These are phyloP conservation scores for Symbiodinium pilosum DNA, from an alignment of 73 alveolate genomes.

Conservation along the genomic window DNA sequence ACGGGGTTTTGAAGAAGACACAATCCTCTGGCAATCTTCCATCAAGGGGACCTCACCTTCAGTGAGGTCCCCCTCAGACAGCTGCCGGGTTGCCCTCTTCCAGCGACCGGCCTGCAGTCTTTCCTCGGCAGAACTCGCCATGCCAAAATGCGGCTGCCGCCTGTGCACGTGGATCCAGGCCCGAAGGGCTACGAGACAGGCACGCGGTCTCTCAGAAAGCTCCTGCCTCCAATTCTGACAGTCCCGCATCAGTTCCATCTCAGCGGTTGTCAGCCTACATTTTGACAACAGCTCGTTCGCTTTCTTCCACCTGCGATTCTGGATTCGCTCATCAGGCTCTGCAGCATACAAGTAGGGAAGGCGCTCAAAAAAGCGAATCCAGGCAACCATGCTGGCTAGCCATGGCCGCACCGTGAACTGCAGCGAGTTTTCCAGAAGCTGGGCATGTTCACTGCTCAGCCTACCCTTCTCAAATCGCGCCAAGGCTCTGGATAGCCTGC, in stretches of 20 bases:
- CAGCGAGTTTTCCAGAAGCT: not conserved
- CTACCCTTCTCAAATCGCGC: not conserved
- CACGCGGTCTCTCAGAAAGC: not conserved
- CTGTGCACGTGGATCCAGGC: not conserved
- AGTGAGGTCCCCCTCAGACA: not conserved
- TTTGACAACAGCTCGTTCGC: not conserved
- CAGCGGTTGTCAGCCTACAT: not conserved
- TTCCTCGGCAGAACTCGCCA: not conserved
- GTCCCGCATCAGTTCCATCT: not conserved
- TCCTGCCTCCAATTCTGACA: not conserved
- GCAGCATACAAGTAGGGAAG: not conserved
- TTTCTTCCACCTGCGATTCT: not conserved
- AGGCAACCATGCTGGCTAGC: not conserved
- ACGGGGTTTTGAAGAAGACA: too few relatives aligned
- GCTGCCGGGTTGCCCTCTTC: not conserved
- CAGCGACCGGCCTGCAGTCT: not conserved
- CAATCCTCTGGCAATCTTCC: not conserved
- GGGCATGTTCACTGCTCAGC: not conserved
- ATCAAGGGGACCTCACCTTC: not conserved
- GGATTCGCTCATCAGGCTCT: not conserved
- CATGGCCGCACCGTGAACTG: not conserved
- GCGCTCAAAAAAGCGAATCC: not conserved
- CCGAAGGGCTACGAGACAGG: not conserved
- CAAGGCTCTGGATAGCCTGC: not conserved
- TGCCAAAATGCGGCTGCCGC: not conserved